Base-by-base conservation (phyloP, 257 asterid species). In the Dorcoceras hygrometricum region DNA sequence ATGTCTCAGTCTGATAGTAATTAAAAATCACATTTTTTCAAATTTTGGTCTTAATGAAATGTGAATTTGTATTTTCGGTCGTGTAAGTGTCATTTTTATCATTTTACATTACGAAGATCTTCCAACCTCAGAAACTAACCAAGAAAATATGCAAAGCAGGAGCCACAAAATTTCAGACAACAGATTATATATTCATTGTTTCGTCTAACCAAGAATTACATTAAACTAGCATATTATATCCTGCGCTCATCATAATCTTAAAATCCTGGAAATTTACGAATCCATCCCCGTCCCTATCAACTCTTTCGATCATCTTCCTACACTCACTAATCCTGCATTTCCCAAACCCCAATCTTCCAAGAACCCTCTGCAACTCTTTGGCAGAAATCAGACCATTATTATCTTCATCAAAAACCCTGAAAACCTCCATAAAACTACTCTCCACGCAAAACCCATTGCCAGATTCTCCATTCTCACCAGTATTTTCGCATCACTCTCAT, bases 211-310 rank as follows among this genome's bases (percentile, higher is more conserved):
- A n/a, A n/a, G n/a, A n/a, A n/a, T n/a, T n/a, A n/a, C n/a, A n/a
- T n/a, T n/a, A n/a, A n/a, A n/a, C n/a, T n/a, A n/a, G n/a, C n/a
- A n/a, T n/a, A n/a, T n/a, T n/a, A 26, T 72, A 78, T 51, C 85
- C 80, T 63, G 73, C 69, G 73, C 48, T 76, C 96, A 86, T 84
- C 94, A 88, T 86, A 46, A 20, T 5, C 79, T 82, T 84, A 66
- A 88, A 86, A 58, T 84, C 91, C 20, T 88, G 81, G 66, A 86
- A 84, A 74, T 68, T 70, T 25, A 88, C 91, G 76, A 73, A 82
- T 23, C 96, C 95, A 81, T 86, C 95, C 12, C 89, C 89, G 71
- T 88, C 88, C 48, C 65, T 82, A 60, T 84, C 94, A n/a, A 84
- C 84, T 28, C 82, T 85, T 70, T 71, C 65, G 70, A 88, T 86